Conservation (phyloP, 2,329 filamentous ascomycete genomes). For the Cordyceps tenuipes region DNA sequence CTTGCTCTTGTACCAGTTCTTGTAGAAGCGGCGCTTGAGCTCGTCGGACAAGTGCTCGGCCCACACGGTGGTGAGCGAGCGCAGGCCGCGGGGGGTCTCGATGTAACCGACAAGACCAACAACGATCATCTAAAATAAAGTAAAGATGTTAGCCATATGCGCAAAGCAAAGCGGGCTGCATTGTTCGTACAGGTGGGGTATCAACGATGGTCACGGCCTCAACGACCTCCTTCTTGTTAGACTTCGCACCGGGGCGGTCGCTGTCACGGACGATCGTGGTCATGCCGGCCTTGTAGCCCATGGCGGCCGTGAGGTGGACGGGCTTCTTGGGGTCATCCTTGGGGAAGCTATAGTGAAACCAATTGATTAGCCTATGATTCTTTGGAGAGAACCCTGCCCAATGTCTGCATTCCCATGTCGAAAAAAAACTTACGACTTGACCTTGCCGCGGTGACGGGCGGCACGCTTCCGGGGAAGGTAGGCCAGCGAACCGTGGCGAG, state of each 20-base stretch:
- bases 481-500: slow-evolving; percentile 88
- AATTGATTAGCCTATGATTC: slow-evolving; percentile 19
- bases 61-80: slow-evolving; percentile 99
- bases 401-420: not conserved
- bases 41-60: slow-evolving; percentile 98
- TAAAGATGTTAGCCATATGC: slow-evolving; percentile 61
- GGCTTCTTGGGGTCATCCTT: slow-evolving; percentile 99
- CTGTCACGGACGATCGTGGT: slow-evolving; percentile 98
- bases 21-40: slow-evolving; percentile 99
- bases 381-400: slow-evolving; percentile 9
- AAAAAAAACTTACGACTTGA: slow-evolving; percentile 74
- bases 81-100: slow-evolving; percentile 98
- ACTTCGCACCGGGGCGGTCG: slow-evolving; percentile 97
- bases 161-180: slow-evolving; percentile 71
- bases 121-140: slow-evolving; percentile 78
- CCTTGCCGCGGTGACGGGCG: slow-evolving; percentile 89
- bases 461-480: slow-evolving; percentile 88
- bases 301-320: slow-evolving; percentile 93
- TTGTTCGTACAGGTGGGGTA: slow-evolving; percentile 91
- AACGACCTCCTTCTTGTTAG: slow-evolving; percentile 98
- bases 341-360: slow-evolving; percentile 63
- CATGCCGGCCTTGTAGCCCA: slow-evolving; percentile 99
- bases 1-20: slow-evolving; percentile 99
- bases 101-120: slow-evolving; percentile 99
- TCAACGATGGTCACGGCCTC: slow-evolving; percentile 83